These are phyloP conservation scores for Fistulifera pelliculosa DNA, from an alignment of 108 stramenopile genomes.

Conservation along the genomic window DNA sequence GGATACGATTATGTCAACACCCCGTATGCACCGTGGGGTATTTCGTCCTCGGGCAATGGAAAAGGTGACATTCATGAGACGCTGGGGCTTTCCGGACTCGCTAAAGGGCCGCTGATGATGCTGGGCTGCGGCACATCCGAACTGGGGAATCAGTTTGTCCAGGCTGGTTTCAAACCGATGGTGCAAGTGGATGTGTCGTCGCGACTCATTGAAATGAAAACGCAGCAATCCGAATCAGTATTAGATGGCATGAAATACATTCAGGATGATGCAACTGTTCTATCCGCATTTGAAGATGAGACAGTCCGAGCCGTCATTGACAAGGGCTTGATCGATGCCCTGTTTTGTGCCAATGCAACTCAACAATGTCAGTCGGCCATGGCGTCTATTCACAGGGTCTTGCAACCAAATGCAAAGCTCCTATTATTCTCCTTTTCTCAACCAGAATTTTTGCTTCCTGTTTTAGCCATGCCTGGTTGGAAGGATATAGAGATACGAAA, in stretches of 20 bases:
- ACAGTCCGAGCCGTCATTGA: conserved; percentile 63
- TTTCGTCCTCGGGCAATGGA: neutral
- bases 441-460: conserved; percentile 55
- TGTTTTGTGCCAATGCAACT: conserved; percentile 51
- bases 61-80: conserved; percentile 37
- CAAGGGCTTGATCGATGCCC: conserved; percentile 73
- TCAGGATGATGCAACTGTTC: conserved; percentile 61
- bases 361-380: conserved; percentile 38
- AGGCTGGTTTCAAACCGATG: conserved; percentile 30
- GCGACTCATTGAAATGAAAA: conserved; percentile 48
- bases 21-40: neutral
- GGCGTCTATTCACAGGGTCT: conserved; percentile 52
- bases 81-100: conserved; percentile 17
- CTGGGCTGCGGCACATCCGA: conserved; percentile 74
- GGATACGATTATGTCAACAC: conserved; percentile 18
- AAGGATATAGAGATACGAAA: too few species aligned
- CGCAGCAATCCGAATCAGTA: conserved; percentile 21
- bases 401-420: conserved; percentile 54
- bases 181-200: conserved; percentile 61
- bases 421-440: conserved; percentile 50
- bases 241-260: conserved; percentile 32
- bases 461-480: too few species aligned
- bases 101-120: conserved; percentile 50
- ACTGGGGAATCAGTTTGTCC: conserved; percentile 61
- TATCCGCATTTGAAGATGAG: conserved; percentile 44